phyloP scores from a whole-genome alignment of 805 yeast genomes.

The Jamesozyma gamospora region DNA sequence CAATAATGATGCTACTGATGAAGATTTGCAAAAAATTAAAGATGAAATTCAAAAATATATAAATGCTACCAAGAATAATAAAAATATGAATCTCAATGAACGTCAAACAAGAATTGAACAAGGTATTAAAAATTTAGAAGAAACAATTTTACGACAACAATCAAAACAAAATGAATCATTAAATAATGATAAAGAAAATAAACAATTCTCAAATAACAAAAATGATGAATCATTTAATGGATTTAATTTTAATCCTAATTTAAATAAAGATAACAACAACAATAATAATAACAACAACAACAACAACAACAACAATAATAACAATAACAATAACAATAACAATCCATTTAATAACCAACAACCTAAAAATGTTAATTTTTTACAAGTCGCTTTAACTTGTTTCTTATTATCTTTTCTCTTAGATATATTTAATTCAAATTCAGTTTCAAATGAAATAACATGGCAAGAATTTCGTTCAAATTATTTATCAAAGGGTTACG shows the following conservation, averaged over 20 bases:
- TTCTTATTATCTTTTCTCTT: constrained; percentile 26
- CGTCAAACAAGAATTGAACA: constrained; percentile 21
- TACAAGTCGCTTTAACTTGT: constrained; percentile 28
- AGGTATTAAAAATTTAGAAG: constrained; percentile 17
- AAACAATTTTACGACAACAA: constrained; percentile 17
- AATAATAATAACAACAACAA: background rate
- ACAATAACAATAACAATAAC: background rate
- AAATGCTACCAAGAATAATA: constrained; percentile 20
- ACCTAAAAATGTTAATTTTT: constrained; percentile 27
- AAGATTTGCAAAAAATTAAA: background rate
- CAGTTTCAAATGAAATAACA: constrained; percentile 49
- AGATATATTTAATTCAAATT: constrained; percentile 24
- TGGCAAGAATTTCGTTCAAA: constrained; percentile 85
- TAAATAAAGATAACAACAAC: background rate
- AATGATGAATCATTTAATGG: background rate
- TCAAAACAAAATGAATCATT: constrained; percentile 2
- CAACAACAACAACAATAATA: background rate
- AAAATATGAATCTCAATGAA: constrained; percentile 8
- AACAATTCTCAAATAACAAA: background rate
- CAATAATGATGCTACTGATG: background rate
- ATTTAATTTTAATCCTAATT: background rate
- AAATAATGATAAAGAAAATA: background rate
- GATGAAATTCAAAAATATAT: constrained; percentile 1
- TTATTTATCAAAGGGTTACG: constrained; percentile 68
- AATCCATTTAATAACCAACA: constrained; percentile 24